Evolutionary conservation across 306 rosid species (phyloP), one percentile per base, ranked within the genome.

Genomic region (Pterocarpus macrocarpus): DNA sequence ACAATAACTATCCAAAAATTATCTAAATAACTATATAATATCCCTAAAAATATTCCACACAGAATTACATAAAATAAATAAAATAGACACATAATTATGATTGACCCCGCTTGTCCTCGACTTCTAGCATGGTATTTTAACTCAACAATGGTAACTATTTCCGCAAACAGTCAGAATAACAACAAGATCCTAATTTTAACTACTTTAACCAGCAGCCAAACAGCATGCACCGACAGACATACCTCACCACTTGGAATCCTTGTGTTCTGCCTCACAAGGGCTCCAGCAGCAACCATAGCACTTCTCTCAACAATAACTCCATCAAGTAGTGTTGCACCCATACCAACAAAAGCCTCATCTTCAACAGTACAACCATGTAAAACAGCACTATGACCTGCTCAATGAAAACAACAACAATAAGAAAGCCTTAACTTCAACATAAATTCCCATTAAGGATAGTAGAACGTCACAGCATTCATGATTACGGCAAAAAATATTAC

Each of bases 211-310:
- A 5, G 74, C n/a, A 47, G 59, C 55, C 44, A 76, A 32, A 83
- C 47, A 75, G 52, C 39, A 69, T 41, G 30, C 34, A 30, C 34
- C 33, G 22, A 44, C 35, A 77, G 43, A 64, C 87, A 73, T 85
- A 95, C 99, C 97, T 95, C 97, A 8, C 99, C 97, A 56, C 80
- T 80, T 5, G 97, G 99, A 76, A 95, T 87, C 85, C 91, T 90
- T 41, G 99, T 89, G 78, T 91, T 89, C 86, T 93, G 99, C 77
- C 94, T 88, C 63, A 95, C 97, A 80, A 91, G 97, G 78, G 99
- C 92, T 74, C 97, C 97, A 28, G 95, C 97, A 83, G 94, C 97
- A 80, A 95, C 97, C 97, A 95, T 93, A 32, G 92, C 94, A 85
- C 93, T 85, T 83, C 87, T 95, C 90, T 92, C 99, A 53, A 95